Evolutionary conservation across 495 filamentous ascomycete species (phyloP), one percentile per base, ranked within the genome.

Genomic region (Aspergillus leporis): DNA sequence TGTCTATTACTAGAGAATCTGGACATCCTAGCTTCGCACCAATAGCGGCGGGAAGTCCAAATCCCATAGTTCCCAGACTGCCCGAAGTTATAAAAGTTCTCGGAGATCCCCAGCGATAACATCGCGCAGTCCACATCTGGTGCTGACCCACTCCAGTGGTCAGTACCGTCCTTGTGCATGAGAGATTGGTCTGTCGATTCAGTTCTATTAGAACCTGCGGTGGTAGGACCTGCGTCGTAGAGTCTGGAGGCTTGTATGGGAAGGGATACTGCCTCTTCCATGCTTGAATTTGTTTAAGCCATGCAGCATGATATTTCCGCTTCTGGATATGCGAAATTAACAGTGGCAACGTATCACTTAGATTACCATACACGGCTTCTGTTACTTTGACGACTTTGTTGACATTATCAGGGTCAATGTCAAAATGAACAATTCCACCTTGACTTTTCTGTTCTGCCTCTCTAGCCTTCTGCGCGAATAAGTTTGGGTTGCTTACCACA

Each of bases 101-200:
- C 31, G 93, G 92, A 65, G 92, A 74, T 31, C 90, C 81, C 93
- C 93, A 98, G 61, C 92, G 87, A 83, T 90, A 97, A 74, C 96
- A 90, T 74, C 96, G 93, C 12, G 92, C 93, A 23, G 89, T 79
- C 93, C 93, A 96, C 93, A 98, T n/a, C n/a, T n/a, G n/a, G n/a
- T n/a, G n/a, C n/a, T n/a, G n/a, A n/a, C n/a, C n/a, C n/a, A n/a
- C n/a, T 97, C 77, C 97, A 93, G 74, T 98, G 93, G 72, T n/a
- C n/a, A n/a, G n/a, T n/a, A n/a, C n/a, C n/a, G n/a, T n/a, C n/a
- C n/a, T n/a, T n/a, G n/a, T n/a, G n/a, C n/a, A n/a, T n/a, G n/a
- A n/a, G n/a, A n/a, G n/a, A n/a, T n/a, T 97, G 93, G 48, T 36
- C 13, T 36, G 32, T 6, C 32, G 32, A 36, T 36, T 5, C 5